Base-by-base conservation (phyloP, 345 rosid genomes). In the Erucastrum elatum region DNA sequence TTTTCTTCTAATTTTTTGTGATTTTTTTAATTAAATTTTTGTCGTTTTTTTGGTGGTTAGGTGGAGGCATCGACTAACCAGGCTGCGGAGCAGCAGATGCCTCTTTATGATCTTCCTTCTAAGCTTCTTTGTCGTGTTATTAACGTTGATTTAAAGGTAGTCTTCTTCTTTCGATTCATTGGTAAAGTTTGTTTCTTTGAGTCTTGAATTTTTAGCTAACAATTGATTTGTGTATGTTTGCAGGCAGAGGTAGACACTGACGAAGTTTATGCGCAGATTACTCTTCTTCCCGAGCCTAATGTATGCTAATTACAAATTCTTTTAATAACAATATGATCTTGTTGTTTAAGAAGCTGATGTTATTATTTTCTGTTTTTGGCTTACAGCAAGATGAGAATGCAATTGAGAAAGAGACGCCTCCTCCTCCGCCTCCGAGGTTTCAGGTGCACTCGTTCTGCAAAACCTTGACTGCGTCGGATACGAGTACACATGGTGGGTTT, bases 401-500 rank as follows among this genome's bases (percentile, higher is more conserved):
- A 3, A 82, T 72, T 77, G 90, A 84, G 62, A 89, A 85, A 80
- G 89, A 84, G 75, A 71, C 87, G 44, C 85, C 89, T 13, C 86
- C 78, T 5, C 86, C 86, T 9, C 86, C 81, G 27, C 90, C 93
- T 0, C 87, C 90, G 0, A 84, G 87, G 75, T 89, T 89, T 51
- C 93, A 84, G 35, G 93, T 87, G 17, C 93, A 89, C 74, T 90
- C 96, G 1, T 93, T 90, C 80, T 90, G 94, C 81, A 93, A 93
- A 83, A 89, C 94, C n/a, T 77, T 93, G 71, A 93, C 98, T 59
- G 96, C 98, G 4, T 90, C 98, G 0, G 98, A 93, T 69, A 91
- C 96, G 15, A 90, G 98, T 82, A 93, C 98, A 4, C 98, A 93
- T 33, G 96, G 98, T 77, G 98, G 98, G 53, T 93, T 90, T 83